phyloP scores from a whole-genome alignment of 495 filamentous ascomycete species.

The Annulohypoxylon bovei region DNA sequence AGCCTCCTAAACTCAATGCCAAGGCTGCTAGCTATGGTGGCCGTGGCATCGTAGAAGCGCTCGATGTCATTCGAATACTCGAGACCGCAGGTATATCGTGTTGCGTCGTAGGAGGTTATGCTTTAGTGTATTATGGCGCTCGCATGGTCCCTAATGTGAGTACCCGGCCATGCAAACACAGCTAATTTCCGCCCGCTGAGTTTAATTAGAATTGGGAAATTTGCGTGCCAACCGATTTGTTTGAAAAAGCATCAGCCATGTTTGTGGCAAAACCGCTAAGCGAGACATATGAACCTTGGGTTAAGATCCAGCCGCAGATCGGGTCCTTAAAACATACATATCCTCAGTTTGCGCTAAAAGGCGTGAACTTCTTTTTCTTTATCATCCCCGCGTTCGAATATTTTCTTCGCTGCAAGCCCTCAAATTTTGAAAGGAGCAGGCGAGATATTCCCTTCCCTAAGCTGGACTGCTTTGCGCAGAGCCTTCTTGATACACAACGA shows the following conservation, averaged over 20 bases:
- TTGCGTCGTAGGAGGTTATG: background rate
- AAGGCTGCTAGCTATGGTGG: slow-evolving; percentile 6
- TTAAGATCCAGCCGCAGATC: background rate
- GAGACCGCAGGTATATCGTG: background rate
- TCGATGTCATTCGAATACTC: slow-evolving; percentile 2
- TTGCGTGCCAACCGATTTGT: background rate
- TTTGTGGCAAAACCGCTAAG: background rate
- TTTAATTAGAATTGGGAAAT: background rate
- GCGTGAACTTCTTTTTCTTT: slow-evolving; percentile 3
- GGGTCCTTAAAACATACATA: slow-evolving; percentile 2
- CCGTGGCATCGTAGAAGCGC: slow-evolving; percentile 2
- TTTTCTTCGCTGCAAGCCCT: background rate
- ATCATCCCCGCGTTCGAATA: slow-evolving; percentile 1
- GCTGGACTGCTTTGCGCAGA: background rate
- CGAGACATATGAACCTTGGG: slow-evolving; percentile 1
- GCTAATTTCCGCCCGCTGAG: background rate
- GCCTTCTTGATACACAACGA: slow-evolving; percentile 7
- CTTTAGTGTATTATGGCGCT: slow-evolving; percentile 7
- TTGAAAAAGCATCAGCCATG: slow-evolving; percentile 2
- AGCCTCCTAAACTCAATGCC: background rate
- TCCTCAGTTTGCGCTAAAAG: background rate
- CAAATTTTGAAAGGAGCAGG: background rate
- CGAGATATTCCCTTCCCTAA: background rate
- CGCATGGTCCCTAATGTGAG: background rate
- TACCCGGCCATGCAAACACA: background rate